Conservation (phyloP, 2,329 filamentous ascomycete genomes). For the Alternaria rosae region DNA sequence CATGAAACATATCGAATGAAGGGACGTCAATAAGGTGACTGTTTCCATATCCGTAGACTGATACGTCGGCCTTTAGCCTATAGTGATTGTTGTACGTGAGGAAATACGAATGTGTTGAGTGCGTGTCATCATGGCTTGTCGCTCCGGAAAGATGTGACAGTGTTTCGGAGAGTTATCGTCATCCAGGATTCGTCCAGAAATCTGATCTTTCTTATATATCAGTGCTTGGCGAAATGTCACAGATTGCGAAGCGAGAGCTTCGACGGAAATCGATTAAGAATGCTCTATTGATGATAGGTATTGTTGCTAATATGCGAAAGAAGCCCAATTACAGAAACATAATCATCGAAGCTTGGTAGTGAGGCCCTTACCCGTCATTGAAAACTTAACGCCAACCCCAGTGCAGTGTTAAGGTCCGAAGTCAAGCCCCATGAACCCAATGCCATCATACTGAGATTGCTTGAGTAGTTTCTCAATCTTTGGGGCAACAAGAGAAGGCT, state of each 20-base stretch:
- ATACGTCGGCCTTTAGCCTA: slow-evolving; percentile 8
- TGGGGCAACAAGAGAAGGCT: slow-evolving; percentile 53
- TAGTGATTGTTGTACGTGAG: background rate
- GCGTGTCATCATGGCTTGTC: background rate
- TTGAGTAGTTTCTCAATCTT: slow-evolving; percentile 48
- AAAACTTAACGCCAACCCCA: slow-evolving; percentile 21
- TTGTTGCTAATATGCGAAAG: background rate
- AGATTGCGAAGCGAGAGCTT: background rate
- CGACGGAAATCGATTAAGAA: background rate
- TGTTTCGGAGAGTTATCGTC: background rate
- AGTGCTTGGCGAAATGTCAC: background rate
- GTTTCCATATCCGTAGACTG: background rate
- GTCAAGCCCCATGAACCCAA: slow-evolving; percentile 20
- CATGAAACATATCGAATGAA: slow-evolving; percentile 12
- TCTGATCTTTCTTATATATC: background rate
- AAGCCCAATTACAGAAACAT: background rate
- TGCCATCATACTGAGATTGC: slow-evolving; percentile 44
- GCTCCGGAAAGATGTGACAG: background rate
- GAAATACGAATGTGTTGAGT: background rate
- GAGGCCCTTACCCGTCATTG: background rate
- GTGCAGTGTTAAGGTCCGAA: slow-evolving; percentile 17
- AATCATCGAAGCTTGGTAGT: background rate
- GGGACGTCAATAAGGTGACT: background rate
- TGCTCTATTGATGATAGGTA: background rate
- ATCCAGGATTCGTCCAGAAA: background rate